These are phyloP conservation scores for Lepidium campestre DNA, from an alignment of 441 rosid species.

Conservation along the genomic window DNA sequence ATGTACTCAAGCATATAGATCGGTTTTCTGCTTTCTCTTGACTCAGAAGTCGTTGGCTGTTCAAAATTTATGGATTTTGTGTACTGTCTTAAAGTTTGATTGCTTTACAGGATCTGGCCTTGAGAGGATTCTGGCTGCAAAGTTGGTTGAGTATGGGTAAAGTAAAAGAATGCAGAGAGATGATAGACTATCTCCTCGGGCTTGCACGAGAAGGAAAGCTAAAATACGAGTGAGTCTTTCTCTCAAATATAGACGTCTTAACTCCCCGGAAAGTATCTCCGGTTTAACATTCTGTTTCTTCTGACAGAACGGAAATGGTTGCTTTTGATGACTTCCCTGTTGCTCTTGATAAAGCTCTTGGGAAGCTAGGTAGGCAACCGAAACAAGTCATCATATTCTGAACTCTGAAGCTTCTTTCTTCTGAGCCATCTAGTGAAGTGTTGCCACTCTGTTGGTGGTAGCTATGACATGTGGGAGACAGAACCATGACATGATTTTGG, in stretches of 20 bases:
- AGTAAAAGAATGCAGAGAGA: constrained; percentile 55
- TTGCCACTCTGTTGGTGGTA: constrained; percentile 7
- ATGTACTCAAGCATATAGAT: not conserved
- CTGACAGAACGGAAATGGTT: constrained; percentile 65
- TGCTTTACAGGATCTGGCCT: constrained; percentile 54
- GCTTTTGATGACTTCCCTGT: constrained; percentile 55
- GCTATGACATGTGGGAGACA: too few species aligned
- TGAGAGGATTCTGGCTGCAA: constrained; percentile 93
- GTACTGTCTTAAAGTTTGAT: not conserved
- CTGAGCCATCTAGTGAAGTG: not conserved
- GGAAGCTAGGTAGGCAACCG: constrained; percentile 73
- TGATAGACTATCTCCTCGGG: constrained; percentile 69
- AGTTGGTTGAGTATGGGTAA: constrained; percentile 60
- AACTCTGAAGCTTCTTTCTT: constrained; percentile 37
- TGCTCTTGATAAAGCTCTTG: constrained; percentile 67
- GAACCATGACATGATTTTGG: too few species aligned
- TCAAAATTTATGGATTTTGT: not conserved
- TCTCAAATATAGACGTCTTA: not conserved
- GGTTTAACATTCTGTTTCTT: not conserved
- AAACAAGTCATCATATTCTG: constrained; percentile 82
- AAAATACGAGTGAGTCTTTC: constrained; percentile 64
- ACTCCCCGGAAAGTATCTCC: not conserved
- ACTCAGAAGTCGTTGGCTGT: not conserved
- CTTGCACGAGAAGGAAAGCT: constrained; percentile 59
- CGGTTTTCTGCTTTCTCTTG: not conserved